Conservation (phyloP, 192 early-diverging fungal genomes). For the Coemansia sp. region DNA sequence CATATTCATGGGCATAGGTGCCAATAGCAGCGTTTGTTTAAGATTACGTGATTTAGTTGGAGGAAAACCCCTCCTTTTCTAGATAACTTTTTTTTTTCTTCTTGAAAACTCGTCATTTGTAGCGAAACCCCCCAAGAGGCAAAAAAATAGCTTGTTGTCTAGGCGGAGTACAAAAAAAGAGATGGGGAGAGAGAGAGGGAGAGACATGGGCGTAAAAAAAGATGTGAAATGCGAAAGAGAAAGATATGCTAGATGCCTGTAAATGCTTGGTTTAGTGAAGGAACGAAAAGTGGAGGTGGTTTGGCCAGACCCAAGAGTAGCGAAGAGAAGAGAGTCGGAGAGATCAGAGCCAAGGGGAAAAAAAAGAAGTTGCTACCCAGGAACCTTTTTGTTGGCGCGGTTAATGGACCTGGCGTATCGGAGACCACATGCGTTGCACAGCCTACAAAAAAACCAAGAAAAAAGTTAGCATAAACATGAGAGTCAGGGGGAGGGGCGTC, state of each 20-base stretch:
- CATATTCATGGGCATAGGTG: too few species aligned
- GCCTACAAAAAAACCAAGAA: slow-evolving; percentile 22
- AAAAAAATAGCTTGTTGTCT: not conserved
- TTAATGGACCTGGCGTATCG: slow-evolving; percentile 55
- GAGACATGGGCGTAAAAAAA: not conserved
- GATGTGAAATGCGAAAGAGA: not conserved
- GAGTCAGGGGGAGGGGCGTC: not conserved
- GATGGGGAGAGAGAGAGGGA: not conserved
- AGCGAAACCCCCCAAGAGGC: too few species aligned
- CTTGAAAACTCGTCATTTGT: too few species aligned
- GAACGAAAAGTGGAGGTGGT: not conserved
- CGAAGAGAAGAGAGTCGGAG: not conserved
- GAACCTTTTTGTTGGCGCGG: slow-evolving; percentile 44
- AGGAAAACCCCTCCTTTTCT: too few species aligned
- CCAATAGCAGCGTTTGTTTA: too few species aligned
- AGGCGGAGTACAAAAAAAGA: not conserved
- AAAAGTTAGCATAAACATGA: not conserved
- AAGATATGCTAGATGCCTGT: not conserved
- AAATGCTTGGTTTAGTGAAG: not conserved
- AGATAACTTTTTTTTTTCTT: too few species aligned
- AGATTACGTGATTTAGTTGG: too few species aligned
- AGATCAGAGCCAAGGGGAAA: not conserved
- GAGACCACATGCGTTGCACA: slow-evolving; percentile 57
- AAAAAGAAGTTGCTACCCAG: slow-evolving; percentile 12
- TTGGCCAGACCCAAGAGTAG: not conserved